Conservation (phyloP, 2,329 filamentous ascomycete genomes). For the Periconia sp. region DNA sequence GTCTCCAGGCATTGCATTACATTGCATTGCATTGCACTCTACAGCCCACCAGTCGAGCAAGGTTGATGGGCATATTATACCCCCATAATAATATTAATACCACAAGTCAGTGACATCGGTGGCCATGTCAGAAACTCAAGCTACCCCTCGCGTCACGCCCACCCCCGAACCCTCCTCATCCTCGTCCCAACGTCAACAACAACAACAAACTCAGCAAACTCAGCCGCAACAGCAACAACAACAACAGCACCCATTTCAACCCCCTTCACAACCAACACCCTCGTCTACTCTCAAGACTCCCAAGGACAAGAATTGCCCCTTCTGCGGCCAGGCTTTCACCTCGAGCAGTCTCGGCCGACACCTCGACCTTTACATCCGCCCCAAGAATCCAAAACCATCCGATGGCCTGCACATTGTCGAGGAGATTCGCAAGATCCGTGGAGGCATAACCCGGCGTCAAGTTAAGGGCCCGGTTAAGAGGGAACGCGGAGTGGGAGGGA, state of each 20-base stretch:
- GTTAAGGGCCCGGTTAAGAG: conserved; percentile 67
- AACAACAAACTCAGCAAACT: background rate
- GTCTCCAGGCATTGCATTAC: background rate
- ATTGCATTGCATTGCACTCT: background rate
- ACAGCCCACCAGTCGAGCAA: too few relatives aligned
- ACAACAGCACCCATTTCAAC: background rate
- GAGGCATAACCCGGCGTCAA: conserved; percentile 83
- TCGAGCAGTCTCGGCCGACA: conserved; percentile 92
- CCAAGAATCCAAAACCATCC: conserved; percentile 83
- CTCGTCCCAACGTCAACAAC: conserved; percentile 26
- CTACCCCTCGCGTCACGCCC: conserved; percentile 14
- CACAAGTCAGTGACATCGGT: background rate
- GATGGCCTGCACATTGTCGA: conserved; percentile 91
- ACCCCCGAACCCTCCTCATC: conserved; percentile 12
- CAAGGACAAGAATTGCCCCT: conserved; percentile 88
- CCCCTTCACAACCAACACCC: background rate
- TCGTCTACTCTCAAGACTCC: conserved; percentile 49
- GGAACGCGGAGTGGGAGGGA: conserved; percentile 44
- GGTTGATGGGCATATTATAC: too few relatives aligned
- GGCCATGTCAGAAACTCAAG: conserved; percentile 9
- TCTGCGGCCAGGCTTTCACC: conserved; percentile 86
- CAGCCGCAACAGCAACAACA: background rate
- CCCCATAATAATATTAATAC: too few relatives aligned
- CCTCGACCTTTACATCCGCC: conserved; percentile 90
- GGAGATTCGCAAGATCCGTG: conserved; percentile 80